Conservation (phyloP, 805 yeast species). For the Komagataella mondaviorum region DNA sequence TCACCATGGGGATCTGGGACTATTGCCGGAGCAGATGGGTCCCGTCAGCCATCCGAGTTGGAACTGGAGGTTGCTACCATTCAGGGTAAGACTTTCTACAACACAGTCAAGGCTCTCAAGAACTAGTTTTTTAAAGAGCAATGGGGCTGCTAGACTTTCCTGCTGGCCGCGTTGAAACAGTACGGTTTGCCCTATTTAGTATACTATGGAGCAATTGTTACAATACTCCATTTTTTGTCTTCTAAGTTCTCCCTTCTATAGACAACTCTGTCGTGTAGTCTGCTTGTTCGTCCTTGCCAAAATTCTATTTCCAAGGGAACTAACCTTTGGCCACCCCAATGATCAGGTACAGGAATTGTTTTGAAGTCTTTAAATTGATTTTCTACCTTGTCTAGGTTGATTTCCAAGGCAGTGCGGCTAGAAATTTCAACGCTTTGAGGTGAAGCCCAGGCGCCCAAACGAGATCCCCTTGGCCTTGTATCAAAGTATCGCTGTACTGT, state of each 20-base stretch:
- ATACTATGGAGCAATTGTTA: slow-evolving; percentile 55
- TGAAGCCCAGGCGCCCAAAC: slow-evolving; percentile 94
- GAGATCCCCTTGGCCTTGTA: slow-evolving; percentile 86
- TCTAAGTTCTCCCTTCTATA: slow-evolving; percentile 41
- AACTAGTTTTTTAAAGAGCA: slow-evolving; percentile 9
- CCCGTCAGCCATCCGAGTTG: slow-evolving; percentile 48
- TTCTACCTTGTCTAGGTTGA: slow-evolving; percentile 29
- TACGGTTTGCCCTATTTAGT: slow-evolving; percentile 3
- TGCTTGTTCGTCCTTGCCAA: slow-evolving; percentile 91
- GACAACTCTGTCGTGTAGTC: slow-evolving; percentile 82
- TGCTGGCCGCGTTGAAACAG: slow-evolving; percentile 1
- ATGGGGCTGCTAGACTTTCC: slow-evolving; percentile 5
- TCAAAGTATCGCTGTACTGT: slow-evolving; percentile 67
- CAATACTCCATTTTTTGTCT: slow-evolving; percentile 43
- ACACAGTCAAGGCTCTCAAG: slow-evolving; percentile 8
- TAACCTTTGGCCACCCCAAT: slow-evolving; percentile 90
- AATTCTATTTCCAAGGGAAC: slow-evolving; percentile 87
- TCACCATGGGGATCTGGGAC: slow-evolving; percentile 85
- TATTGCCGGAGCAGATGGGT: slow-evolving; percentile 65
- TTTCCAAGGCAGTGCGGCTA: slow-evolving; percentile 51
- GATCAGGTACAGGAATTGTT: slow-evolving; percentile 80
- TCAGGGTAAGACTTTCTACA: slow-evolving; percentile 58
- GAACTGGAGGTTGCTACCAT: slow-evolving; percentile 50
- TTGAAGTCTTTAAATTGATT: slow-evolving; percentile 50
- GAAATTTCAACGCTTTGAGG: slow-evolving; percentile 63